Percentiles rank a stretch among this genome's conserved stretches.
Evolutionary conservation across 1,284 basidiomycete species (phyloP).

Genomic region (Moesziomyces sp.): DNA sequence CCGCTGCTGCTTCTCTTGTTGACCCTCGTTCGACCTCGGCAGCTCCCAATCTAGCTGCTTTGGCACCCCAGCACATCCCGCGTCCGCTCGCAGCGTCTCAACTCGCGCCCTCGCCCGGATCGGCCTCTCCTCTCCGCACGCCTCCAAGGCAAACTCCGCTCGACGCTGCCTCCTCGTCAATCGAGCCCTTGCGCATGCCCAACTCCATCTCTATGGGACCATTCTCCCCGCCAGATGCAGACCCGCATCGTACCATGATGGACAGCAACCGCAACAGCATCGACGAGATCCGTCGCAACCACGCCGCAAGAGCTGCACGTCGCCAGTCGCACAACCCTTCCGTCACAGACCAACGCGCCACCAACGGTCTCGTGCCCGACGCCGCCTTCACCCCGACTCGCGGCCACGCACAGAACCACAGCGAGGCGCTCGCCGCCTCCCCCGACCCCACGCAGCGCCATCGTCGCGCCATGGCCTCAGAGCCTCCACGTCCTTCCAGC

Average conservation of each 20-base stretch:
- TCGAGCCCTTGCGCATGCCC: slow-evolving; percentile 28
- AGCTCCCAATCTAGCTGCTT: slow-evolving; percentile 3
- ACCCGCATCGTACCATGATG: slow-evolving; percentile 52
- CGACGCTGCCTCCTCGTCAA: slow-evolving; percentile 3
- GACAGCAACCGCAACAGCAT: slow-evolving; percentile 60
- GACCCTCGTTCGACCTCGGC: slow-evolving; percentile 17
- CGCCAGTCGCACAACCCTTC: slow-evolving; percentile 29
- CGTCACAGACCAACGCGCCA: slow-evolving; percentile 4
- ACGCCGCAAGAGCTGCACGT: slow-evolving; percentile 50
- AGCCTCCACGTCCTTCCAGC: slow-evolving; percentile 51
- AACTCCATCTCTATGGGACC: slow-evolving; percentile 27
- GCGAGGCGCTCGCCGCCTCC: slow-evolving; percentile 25
- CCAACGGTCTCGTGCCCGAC: slow-evolving; percentile 32
- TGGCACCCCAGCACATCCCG: slow-evolving; percentile 59
- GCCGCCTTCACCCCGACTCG: slow-evolving; percentile 21
- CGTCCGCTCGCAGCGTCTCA: slow-evolving; percentile 26
- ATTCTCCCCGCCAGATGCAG: slow-evolving; percentile 48
- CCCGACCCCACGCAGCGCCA: slow-evolving; percentile 28
- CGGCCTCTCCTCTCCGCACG: slow-evolving; percentile 20
- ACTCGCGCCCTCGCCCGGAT: slow-evolving; percentile 4
- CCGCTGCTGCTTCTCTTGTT: slow-evolving; percentile 6
- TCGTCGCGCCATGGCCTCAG: slow-evolving; percentile 36
- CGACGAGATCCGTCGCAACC: slow-evolving; percentile 59
- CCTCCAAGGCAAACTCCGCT: slow-evolving; percentile 23
- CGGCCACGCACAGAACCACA: slow-evolving; percentile 23